phyloP scores from a whole-genome alignment of 768 basidiomycete species.

The Rhizopogon roseolus region DNA sequence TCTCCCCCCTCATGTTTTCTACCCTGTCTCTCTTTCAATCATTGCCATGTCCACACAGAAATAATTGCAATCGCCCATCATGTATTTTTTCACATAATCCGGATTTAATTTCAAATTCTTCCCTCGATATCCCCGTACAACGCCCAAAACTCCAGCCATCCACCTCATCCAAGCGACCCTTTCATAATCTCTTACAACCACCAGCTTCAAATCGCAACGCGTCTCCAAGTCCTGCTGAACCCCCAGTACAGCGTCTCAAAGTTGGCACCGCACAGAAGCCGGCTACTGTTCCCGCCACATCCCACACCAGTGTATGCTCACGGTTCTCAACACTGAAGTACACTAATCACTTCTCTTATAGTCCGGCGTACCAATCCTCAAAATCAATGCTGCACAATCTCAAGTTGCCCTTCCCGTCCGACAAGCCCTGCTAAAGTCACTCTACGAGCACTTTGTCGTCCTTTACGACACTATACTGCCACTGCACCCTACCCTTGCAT shows the following conservation, averaged over 20 bases:
- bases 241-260: conserved; percentile 63
- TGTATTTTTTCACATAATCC: conserved; percentile 68
- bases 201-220: conserved; percentile 17
- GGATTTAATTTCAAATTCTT: conserved; percentile 29
- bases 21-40: conserved; percentile 51
- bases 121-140: conserved; percentile 36
- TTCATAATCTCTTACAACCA: conserved; percentile 21
- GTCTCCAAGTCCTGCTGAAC: conserved; percentile 29
- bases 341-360: conserved; percentile 16
- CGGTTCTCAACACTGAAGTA: background rate
- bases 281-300: conserved; percentile 36
- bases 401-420: conserved; percentile 68
- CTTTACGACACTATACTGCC: conserved; percentile 59
- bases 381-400: conserved; percentile 65
- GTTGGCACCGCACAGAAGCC: conserved; percentile 40
- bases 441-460: conserved; percentile 68
- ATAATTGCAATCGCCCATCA: conserved; percentile 40
- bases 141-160: conserved; percentile 14
- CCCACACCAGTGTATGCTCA: conserved; percentile 27
- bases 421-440: conserved; percentile 68
- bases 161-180: conserved; percentile 47
- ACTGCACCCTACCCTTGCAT: conserved; percentile 54
- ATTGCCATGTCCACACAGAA: conserved; percentile 53
- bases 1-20: conserved; percentile 53
- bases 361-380: conserved; percentile 62